Evolutionary conservation across 371 early-diverging fungal species (phyloP).

Genomic region (Phascolomyces articulosus): DNA sequence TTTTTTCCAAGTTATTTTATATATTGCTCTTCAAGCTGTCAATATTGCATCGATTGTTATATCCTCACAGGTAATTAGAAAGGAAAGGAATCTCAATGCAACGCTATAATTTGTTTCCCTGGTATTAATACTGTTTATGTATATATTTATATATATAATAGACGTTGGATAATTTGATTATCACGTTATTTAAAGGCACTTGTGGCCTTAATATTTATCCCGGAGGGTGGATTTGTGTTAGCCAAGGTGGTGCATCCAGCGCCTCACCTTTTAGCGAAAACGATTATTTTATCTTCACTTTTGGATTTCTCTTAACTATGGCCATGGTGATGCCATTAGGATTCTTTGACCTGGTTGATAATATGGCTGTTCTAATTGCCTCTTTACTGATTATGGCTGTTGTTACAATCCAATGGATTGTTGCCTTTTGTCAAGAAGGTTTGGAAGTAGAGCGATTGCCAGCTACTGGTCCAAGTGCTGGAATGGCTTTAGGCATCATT

Average conservation of each 20-base stretch:
- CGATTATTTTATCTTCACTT: slow-evolving; percentile 58
- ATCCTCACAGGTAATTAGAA: slow-evolving; percentile 56
- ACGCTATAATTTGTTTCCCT: no score
- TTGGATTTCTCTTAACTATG: slow-evolving; percentile 51
- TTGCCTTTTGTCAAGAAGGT: slow-evolving; percentile 57
- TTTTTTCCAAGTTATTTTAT: slow-evolving; percentile 56
- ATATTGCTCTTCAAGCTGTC: slow-evolving; percentile 61
- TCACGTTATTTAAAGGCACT: slow-evolving; percentile 42
- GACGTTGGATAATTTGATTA: slow-evolving; percentile 45
- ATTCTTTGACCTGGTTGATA: slow-evolving; percentile 59
- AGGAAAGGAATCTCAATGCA: no score
- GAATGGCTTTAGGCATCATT: slow-evolving; percentile 59
- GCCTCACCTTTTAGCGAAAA: slow-evolving; percentile 48
- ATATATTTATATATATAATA: no score
- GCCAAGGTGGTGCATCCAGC: slow-evolving; percentile 10
- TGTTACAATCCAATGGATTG: slow-evolving; percentile 59
- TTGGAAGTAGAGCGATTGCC: slow-evolving; percentile 51
- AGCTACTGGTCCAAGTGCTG: slow-evolving; percentile 42
- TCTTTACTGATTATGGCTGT: slow-evolving; percentile 51
- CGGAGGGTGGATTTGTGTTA: slow-evolving; percentile 43
- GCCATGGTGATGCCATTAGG: slow-evolving; percentile 58
- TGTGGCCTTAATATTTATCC: slow-evolving; percentile 42
- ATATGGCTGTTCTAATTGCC: slow-evolving; percentile 56
- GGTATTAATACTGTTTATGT: no score
- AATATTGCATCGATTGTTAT: slow-evolving; percentile 65